A percentile compares a stretch with the other conserved stretches of the same genome.
phyloP scores from a whole-genome alignment of 2,329 filamentous ascomycete species.

The Sporothrix phasma region DNA sequence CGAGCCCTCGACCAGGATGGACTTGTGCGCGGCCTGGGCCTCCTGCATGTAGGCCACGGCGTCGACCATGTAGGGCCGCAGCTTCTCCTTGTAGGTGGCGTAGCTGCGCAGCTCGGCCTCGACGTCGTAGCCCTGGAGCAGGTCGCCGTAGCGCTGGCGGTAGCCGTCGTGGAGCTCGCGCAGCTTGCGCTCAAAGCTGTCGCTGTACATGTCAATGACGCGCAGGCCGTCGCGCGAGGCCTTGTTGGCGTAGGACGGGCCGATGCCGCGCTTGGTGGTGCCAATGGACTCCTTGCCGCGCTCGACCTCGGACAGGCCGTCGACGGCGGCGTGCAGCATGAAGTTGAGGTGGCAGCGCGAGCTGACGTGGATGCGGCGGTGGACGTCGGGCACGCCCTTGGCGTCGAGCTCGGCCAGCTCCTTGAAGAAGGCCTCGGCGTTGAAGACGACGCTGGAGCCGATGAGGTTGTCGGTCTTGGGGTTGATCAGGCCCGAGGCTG shows the following conservation, averaged over 20 bases:
- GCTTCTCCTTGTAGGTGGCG: conserved; percentile 45
- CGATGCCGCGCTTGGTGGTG: conserved; percentile 21
- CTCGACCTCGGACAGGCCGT: conserved; percentile 35
- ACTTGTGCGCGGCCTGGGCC: conserved; percentile 41
- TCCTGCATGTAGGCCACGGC: conserved; percentile 42
- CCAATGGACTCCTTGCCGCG: conserved; percentile 29
- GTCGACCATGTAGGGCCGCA: conserved; percentile 55
- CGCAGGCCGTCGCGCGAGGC: conserved; percentile 55
- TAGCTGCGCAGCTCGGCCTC: conserved; percentile 59
- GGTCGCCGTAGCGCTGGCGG: conserved; percentile 57
- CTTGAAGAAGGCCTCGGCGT: conserved; percentile 40
- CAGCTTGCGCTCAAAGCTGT: conserved; percentile 58
- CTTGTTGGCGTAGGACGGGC: conserved; percentile 38
- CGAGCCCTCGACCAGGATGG: conserved; percentile 53
- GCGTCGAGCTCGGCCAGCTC: conserved; percentile 33
- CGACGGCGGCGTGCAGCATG: conserved; percentile 55
- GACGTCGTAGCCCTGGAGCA: conserved; percentile 48
- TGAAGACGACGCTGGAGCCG: conserved; percentile 58
- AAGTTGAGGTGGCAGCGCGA: conserved; percentile 56
- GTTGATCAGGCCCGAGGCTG: conserved; percentile 59
- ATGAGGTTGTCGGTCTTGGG: conserved; percentile 63
- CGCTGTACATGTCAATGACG: conserved; percentile 57
- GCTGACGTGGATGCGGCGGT: conserved; percentile 49
- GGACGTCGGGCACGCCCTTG: conserved; percentile 30
- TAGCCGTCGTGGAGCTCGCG: conserved; percentile 51